These are phyloP conservation scores for Cryptosporidium muris DNA, from an alignment of 169 alveolate genomes.

Conservation along the genomic window DNA sequence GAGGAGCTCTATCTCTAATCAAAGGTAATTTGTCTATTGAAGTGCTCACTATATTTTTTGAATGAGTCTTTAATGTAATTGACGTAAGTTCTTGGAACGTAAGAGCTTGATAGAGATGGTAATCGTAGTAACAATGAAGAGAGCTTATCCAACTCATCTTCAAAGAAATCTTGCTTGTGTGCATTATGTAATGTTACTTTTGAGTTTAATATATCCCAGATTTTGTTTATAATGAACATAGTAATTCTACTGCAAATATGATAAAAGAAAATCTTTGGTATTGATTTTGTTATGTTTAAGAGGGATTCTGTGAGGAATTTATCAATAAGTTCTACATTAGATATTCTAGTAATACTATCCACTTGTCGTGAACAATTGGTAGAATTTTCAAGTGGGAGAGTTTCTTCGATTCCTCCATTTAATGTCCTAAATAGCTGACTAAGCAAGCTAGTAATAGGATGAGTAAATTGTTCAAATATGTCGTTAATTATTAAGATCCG, in stretches of 20 bases:
- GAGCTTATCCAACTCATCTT: conserved; percentile 34
- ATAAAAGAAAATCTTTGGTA: no score
- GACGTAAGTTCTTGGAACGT: conserved; percentile 59
- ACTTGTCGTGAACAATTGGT: no score
- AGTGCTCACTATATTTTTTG: neutral
- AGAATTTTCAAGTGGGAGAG: no score
- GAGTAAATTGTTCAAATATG: no score
- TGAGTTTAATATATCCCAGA: neutral
- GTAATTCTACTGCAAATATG: no score
- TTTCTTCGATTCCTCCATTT: no score
- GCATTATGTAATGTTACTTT: conserved; percentile 49
- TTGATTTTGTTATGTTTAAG: no score
- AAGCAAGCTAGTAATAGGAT: no score
- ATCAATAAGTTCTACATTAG: conserved; percentile 11
- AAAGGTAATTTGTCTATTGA: neutral
- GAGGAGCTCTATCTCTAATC: neutral
- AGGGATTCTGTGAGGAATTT: conserved; percentile 11
- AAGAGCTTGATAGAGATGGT: conserved; percentile 50
- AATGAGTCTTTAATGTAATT: conserved; percentile 5
- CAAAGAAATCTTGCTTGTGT: conserved; percentile 11
- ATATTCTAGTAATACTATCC: neutral
- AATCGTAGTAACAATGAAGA: conserved; percentile 55
- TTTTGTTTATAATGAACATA: no score
- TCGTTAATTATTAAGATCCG: no score
- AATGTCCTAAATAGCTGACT: no score